A percentile compares a stretch with the other conserved stretches of the same genome.
These are phyloP conservation scores for Coriaria nepalensis DNA, from an alignment of 306 rosid genomes.

Conservation along the genomic window DNA sequence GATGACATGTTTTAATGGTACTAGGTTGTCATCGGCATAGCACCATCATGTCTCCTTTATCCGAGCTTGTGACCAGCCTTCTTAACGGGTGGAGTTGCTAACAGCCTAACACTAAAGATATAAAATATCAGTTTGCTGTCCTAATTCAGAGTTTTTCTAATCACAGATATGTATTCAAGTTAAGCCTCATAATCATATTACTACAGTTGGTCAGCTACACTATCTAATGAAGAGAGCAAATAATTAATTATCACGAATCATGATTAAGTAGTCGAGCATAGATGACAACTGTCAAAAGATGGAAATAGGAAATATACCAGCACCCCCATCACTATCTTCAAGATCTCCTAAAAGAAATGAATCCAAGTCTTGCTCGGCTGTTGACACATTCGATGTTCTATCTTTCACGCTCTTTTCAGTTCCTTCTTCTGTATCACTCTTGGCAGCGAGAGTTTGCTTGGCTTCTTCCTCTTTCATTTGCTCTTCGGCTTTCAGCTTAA, in stretches of 20 bases:
- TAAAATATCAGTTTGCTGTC: neutral
- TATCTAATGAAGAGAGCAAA: no score
- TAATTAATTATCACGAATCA: no score
- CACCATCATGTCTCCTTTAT: no score
- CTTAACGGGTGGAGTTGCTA: no score
- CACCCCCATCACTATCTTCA: slow-evolving; percentile 85
- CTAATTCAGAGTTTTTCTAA: no score
- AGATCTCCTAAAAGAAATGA: slow-evolving; percentile 91
- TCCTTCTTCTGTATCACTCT: slow-evolving; percentile 41
- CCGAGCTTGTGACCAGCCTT: no score
- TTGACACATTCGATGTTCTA: slow-evolving; percentile 49
- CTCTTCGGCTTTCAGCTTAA: slow-evolving; percentile 56
- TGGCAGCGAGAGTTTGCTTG: slow-evolving; percentile 39
- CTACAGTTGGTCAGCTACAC: no score
- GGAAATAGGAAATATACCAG: slow-evolving; percentile 34
- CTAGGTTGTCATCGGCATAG: no score
- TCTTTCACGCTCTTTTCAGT: slow-evolving; percentile 33
- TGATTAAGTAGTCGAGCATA: neutral
- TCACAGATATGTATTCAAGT: no score
- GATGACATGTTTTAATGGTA: no score
- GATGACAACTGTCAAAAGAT: slow-evolving; percentile 7
- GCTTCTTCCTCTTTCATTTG: slow-evolving; percentile 27
- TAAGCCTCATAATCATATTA: no score
- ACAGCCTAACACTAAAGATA: neutral
- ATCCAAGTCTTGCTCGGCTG: slow-evolving; percentile 80